These are phyloP conservation scores for Blastobotrys proliferans DNA, from an alignment of 1,139 yeast genomes.

Conservation along the genomic window DNA sequence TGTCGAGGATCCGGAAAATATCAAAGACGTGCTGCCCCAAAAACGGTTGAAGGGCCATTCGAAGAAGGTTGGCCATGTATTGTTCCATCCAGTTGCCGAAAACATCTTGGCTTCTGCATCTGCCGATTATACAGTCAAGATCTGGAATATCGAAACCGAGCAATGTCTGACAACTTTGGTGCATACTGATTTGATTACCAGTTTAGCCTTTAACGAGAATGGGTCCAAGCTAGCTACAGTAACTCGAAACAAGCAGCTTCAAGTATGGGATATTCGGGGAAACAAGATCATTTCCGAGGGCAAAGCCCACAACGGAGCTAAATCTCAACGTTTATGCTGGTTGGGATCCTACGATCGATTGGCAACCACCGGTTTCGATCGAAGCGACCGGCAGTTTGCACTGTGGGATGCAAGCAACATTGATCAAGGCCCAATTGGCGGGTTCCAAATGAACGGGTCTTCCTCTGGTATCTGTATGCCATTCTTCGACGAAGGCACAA, in stretches of 20 bases:
- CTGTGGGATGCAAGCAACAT: slow-evolving; percentile 82
- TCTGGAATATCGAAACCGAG: slow-evolving; percentile 84
- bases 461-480: slow-evolving; percentile 95
- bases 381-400: slow-evolving; percentile 92
- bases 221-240: slow-evolving; percentile 86
- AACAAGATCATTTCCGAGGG: slow-evolving; percentile 79
- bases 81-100: slow-evolving; percentile 83
- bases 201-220: slow-evolving; percentile 83
- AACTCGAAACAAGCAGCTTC: slow-evolving; percentile 83
- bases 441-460: slow-evolving; percentile 78
- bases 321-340: slow-evolving; percentile 85
- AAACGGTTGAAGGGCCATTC: slow-evolving; percentile 78
- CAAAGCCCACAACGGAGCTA: slow-evolving; percentile 88
- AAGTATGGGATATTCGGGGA: slow-evolving; percentile 85
- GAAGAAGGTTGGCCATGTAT: slow-evolving; percentile 90
- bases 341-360: slow-evolving; percentile 79
- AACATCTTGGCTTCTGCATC: slow-evolving; percentile 86
- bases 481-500: slow-evolving; percentile 74
- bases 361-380: slow-evolving; percentile 93
- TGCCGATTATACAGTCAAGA: slow-evolving; percentile 81
- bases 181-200: slow-evolving; percentile 86
- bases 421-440: slow-evolving; percentile 80
- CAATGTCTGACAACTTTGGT: slow-evolving; percentile 66
- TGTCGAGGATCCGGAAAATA: slow-evolving; percentile 54
- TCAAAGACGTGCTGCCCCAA: slow-evolving; percentile 49